phyloP scores from a whole-genome alignment of 805 yeast species.

The Candida silvicultrix region DNA sequence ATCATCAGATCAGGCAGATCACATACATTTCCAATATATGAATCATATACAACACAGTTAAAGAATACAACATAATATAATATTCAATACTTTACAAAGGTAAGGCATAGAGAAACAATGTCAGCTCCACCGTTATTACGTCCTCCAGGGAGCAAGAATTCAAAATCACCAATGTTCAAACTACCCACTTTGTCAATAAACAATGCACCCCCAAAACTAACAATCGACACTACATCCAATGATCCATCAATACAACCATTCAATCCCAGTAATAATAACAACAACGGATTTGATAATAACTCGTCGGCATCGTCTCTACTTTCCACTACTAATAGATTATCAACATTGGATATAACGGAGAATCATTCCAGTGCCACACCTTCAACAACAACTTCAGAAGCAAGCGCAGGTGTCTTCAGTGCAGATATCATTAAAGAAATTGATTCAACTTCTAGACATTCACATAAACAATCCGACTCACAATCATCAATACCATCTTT shows the following conservation, averaged over 20 bases:
- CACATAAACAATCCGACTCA: background rate
- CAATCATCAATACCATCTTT: background rate
- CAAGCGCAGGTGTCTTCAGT: slow-evolving; percentile 20
- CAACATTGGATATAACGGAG: slow-evolving; percentile 14
- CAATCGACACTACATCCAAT: slow-evolving; percentile 1
- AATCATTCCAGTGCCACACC: slow-evolving; percentile 16
- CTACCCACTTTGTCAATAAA: slow-evolving; percentile 30
- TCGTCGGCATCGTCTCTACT: slow-evolving; percentile 16
- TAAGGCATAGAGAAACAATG: slow-evolving; percentile 20
- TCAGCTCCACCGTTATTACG: slow-evolving; percentile 32
- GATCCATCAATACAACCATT: background rate
- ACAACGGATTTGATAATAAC: slow-evolving; percentile 6
- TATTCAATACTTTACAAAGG: no score
- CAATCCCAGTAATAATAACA: slow-evolving; percentile 3
- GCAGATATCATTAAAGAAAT: slow-evolving; percentile 25
- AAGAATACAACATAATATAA: background rate
- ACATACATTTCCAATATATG: background rate
- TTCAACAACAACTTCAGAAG: slow-evolving; percentile 23
- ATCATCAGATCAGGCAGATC: no score
- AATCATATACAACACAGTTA: background rate
- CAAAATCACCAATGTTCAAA: slow-evolving; percentile 37
- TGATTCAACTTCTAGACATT: slow-evolving; percentile 7
- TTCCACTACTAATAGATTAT: slow-evolving; percentile 14
- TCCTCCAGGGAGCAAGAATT: slow-evolving; percentile 37
- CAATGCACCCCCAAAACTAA: slow-evolving; percentile 4